Base-by-base conservation (phyloP, 2,329 filamentous ascomycete species). In the Juglanconis oblonga region DNA sequence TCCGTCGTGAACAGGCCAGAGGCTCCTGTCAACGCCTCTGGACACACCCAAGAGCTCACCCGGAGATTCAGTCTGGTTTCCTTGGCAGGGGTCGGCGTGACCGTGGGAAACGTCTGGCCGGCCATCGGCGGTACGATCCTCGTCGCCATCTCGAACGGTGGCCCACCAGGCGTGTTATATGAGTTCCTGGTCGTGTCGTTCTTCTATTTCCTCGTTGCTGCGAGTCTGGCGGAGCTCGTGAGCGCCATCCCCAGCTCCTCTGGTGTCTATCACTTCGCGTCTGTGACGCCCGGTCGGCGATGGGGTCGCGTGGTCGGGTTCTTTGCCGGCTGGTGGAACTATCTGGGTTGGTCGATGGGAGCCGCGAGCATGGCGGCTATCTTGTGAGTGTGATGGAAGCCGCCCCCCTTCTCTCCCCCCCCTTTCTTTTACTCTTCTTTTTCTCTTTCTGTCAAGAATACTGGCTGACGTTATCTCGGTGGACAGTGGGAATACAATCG, bases 191-290 rank as follows among this genome's bases (percentile, higher is more conserved):
- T 69, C 38, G 76, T 77, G 0, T 77, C 75, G 4, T 60, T 76
- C 52, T 85, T 82, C 65, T 87, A 87, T 72, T 84, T 81, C 76
- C 72, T 82, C 54, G 77, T 87, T 31, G 82, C 81, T 0, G 81
- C 83, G 4, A 84, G 79, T 11, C 79, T 87, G 59, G 84, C 84
- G 49, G 85, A 87, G 70, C 73, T 87, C 33, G 82, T 83, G 11
- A 85, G 81, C 55, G 80, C 83, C 17, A 84, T 87, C 62, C 85
- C 85, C n/a, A 86, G 83, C 1, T 79, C 82, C 6, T 81, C 79
- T 57, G 84, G 83, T 31, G 81, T 87, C 5, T 87, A 87, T 60
- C 84, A 87, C 66, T 87, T 82, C 81, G 84, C 84, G 2, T 79
- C 82, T 13, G 76, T 86, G 8, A 85, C 83, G 2, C 80, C 82